Conservation (phyloP, 768 basidiomycete species). For the Boletellus emodensis region DNA sequence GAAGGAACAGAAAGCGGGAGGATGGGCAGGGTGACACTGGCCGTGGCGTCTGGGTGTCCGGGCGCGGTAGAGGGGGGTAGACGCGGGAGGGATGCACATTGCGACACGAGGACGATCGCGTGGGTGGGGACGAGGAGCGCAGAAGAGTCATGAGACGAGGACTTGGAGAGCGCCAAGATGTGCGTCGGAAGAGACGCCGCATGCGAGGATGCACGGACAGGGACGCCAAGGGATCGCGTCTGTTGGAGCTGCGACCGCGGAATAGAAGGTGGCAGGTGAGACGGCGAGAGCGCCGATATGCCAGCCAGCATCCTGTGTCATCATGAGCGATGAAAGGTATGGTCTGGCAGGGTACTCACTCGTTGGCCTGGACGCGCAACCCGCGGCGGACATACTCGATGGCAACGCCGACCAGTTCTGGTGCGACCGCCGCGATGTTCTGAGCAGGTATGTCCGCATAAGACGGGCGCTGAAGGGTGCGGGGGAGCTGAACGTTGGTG, state of each 20-base stretch:
- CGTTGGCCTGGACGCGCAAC: slow-evolving; percentile 42
- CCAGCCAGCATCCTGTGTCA: slow-evolving; percentile 35
- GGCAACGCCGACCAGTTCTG: slow-evolving; percentile 48
- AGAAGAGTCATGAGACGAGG: slow-evolving; percentile 30
- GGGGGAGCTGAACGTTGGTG: slow-evolving; percentile 60
- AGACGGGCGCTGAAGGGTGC: slow-evolving; percentile 60
- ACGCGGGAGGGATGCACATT: slow-evolving; percentile 62
- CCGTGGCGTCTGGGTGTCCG: slow-evolving; percentile 30
- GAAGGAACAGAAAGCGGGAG: slow-evolving; percentile 60
- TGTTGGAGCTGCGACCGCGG: slow-evolving; percentile 31
- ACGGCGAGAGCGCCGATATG: slow-evolving; percentile 46
- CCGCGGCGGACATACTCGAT: slow-evolving; percentile 59
- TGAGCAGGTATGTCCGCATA: slow-evolving; percentile 55
- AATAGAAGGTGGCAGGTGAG: slow-evolving; percentile 36
- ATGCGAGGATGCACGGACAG: slow-evolving; percentile 26
- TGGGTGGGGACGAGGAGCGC: slow-evolving; percentile 61
- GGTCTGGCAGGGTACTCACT: slow-evolving; percentile 32
- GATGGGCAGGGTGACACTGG: slow-evolving; percentile 51
- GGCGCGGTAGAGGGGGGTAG: slow-evolving; percentile 40
- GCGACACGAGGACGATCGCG: slow-evolving; percentile 61
- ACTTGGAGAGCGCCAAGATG: slow-evolving; percentile 44
- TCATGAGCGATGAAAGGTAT: slow-evolving; percentile 29
- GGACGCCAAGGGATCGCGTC: slow-evolving; percentile 30
- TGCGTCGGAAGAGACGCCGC: slow-evolving; percentile 43
- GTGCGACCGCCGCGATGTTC: slow-evolving; percentile 50